phyloP scores from a whole-genome alignment of 2,329 filamentous ascomycete species.

The Xylaria arbuscula region DNA sequence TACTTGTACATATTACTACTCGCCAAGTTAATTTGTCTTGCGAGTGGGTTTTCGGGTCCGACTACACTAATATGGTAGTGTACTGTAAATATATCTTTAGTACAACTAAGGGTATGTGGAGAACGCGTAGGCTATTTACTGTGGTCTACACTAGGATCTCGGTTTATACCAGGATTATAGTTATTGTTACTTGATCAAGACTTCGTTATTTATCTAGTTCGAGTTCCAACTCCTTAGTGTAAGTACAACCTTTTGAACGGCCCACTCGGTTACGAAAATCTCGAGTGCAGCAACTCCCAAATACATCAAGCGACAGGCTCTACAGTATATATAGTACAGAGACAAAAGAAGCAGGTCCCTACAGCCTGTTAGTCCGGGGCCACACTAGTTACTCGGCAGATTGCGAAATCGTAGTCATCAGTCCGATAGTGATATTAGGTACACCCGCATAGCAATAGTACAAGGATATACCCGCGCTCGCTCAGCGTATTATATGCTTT shows the following conservation, averaged over 20 bases:
- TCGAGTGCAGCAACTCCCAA: neutral
- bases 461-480: conserved; percentile 24
- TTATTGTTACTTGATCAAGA: conserved; percentile 28
- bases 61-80: neutral
- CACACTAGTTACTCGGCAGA: conserved; percentile 24
- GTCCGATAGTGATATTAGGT: neutral
- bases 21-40: conserved; percentile 16
- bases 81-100: conserved; percentile 26
- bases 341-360: conserved; percentile 38
- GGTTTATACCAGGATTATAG: conserved; percentile 24
- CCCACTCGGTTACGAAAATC: conserved; percentile 14
- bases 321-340: conserved; percentile 13
- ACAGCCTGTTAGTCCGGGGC: conserved; percentile 19
- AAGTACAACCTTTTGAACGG: neutral
- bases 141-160: conserved; percentile 19
- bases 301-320: conserved; percentile 17
- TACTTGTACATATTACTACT: conserved; percentile 29
- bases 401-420: conserved; percentile 23
- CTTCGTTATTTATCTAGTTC: neutral
- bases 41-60: conserved; percentile 19
- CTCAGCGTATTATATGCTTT: conserved; percentile 11
- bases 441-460: conserved; percentile 6
- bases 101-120: conserved; percentile 30
- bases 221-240: conserved; percentile 14
- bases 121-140: conserved; percentile 26